phyloP scores from a whole-genome alignment of 2,329 filamentous ascomycete species.

The Beauveria bassiana region DNA sequence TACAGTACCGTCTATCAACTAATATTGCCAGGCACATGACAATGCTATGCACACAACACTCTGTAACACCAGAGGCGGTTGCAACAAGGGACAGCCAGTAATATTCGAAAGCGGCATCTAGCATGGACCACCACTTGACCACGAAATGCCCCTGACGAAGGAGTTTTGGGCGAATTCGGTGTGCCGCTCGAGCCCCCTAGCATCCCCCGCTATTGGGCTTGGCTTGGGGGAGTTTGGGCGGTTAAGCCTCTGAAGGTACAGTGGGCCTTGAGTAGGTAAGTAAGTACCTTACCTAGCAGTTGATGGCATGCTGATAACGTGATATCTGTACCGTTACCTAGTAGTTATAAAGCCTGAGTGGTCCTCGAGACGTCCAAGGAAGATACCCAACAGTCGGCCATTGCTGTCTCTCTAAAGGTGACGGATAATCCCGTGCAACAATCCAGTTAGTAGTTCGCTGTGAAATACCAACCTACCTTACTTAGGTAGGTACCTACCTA shows the following conservation, averaged over 20 bases:
- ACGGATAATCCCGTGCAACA: too few relatives aligned
- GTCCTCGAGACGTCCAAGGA: too few relatives aligned
- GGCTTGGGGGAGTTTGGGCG: not conserved
- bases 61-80: not conserved
- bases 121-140: not conserved
- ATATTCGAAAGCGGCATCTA: not conserved
- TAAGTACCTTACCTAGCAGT: too few relatives aligned
- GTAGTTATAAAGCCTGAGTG: too few relatives aligned
- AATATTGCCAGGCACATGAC: slow-evolving; percentile 1
- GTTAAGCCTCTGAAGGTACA: not conserved
- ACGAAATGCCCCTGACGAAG: not conserved
- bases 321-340: too few relatives aligned
- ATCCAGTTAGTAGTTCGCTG: too few relatives aligned
- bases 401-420: too few relatives aligned
- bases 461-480: too few relatives aligned
- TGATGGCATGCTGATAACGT: too few relatives aligned
- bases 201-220: slow-evolving; percentile 8
- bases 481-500: too few relatives aligned
- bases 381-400: too few relatives aligned
- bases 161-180: not conserved
- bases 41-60: slow-evolving; percentile 1
- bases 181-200: slow-evolving; percentile 8
- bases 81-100: not conserved
- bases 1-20: not conserved
- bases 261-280: not conserved